Percentiles rank a stretch among this genome's conserved stretches.
These are phyloP conservation scores for Cubamyces sp. DNA, from an alignment of 768 basidiomycete species.

Conservation along the genomic window DNA sequence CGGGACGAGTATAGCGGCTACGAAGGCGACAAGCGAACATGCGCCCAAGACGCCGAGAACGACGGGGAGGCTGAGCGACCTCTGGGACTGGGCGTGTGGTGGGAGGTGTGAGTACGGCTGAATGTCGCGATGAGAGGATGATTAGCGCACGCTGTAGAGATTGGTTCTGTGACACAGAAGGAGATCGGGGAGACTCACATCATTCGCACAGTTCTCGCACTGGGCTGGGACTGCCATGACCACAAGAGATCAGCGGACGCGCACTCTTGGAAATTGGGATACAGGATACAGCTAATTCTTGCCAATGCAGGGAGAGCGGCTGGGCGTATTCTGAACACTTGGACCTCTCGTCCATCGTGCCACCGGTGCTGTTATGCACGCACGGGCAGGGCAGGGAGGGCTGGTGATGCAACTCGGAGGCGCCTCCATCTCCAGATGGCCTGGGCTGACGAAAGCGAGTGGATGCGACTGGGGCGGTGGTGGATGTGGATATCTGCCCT, in stretches of 20 bases:
- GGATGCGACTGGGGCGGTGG: background rate
- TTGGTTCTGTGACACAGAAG: conserved; percentile 17
- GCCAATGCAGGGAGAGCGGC: background rate
- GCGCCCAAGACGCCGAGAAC: conserved; percentile 29
- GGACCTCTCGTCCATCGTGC: background rate
- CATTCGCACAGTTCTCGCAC: conserved; percentile 17
- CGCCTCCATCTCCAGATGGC: too few species aligned
- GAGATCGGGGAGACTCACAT: conserved; percentile 21
- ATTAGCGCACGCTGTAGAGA: conserved; percentile 7
- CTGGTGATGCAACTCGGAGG: too few species aligned
- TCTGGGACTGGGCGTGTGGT: background rate
- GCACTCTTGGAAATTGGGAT: background rate
- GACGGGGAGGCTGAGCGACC: conserved; percentile 23
- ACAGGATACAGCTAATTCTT: background rate
- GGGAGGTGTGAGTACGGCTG: conserved; percentile 4
- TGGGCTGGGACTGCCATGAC: conserved; percentile 18
- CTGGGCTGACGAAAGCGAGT: background rate
- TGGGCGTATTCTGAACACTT: background rate
- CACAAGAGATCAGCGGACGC: conserved; percentile 5
- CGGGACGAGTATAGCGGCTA: conserved; percentile 27
- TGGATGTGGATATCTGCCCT: background rate
- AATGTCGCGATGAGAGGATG: conserved; percentile 8
- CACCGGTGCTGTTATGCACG: too few species aligned
- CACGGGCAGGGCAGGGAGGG: too few species aligned
- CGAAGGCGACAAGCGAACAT: conserved; percentile 23